These are phyloP conservation scores for Coprinopsis strossmayeri DNA, from an alignment of 768 basidiomycete genomes.

Conservation along the genomic window DNA sequence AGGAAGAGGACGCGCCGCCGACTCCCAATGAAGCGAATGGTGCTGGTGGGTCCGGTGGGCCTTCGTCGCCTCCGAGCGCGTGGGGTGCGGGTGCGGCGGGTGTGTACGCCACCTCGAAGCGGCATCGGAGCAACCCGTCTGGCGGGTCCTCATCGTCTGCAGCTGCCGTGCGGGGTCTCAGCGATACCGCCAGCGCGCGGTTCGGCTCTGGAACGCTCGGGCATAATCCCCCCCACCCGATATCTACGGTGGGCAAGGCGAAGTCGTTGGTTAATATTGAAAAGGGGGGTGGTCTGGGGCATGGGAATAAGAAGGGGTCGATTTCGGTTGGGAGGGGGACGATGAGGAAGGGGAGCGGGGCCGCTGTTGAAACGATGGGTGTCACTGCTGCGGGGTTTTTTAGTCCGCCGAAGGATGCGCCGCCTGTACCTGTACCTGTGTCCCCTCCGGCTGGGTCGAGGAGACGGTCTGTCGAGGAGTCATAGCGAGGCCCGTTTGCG, in stretches of 20 bases:
- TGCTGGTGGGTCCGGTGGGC: slow-evolving; percentile 67
- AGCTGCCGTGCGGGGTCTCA: slow-evolving; percentile 18
- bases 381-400: slow-evolving; percentile 80
- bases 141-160: slow-evolving; percentile 9
- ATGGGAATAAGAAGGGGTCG: slow-evolving; percentile 11
- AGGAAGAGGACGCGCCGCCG: slow-evolving; percentile 34
- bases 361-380: slow-evolving; percentile 70
- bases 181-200: slow-evolving; percentile 14
- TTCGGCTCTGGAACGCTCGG: background rate
- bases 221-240: background rate
- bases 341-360: slow-evolving; percentile 55
- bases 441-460: slow-evolving; percentile 2
- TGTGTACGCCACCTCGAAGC: slow-evolving; percentile 12
- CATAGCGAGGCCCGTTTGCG: no score
- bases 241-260: slow-evolving; percentile 30
- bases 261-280: slow-evolving; percentile 68
- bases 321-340: slow-evolving; percentile 53
- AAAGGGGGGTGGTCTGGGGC: slow-evolving; percentile 24
- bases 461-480: background rate
- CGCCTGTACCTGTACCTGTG: slow-evolving; percentile 27
- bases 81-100: slow-evolving; percentile 22
- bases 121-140: slow-evolving; percentile 20
- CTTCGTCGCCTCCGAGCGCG: slow-evolving; percentile 32
- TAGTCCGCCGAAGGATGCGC: slow-evolving; percentile 39
- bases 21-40: slow-evolving; percentile 49